phyloP scores from a whole-genome alignment of 2,329 filamentous ascomycete species.

The Pseudophaeomoniella oleicola region DNA sequence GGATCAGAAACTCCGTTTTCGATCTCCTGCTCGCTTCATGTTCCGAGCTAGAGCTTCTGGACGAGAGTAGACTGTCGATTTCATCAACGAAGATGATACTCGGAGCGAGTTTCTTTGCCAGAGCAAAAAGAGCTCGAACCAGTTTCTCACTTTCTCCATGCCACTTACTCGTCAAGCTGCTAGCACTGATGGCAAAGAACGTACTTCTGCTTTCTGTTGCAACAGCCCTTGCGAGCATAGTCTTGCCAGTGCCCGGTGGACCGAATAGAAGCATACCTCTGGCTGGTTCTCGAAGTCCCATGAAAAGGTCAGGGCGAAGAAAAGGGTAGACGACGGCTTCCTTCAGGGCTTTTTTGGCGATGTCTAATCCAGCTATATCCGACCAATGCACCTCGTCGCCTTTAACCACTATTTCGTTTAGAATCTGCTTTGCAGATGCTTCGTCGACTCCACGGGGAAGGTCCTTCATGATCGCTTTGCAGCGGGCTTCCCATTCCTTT shows the following conservation, averaged over 20 bases:
- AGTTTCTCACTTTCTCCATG: conserved; percentile 94
- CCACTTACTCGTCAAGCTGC: conserved; percentile 88
- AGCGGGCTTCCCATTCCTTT: conserved; percentile 45
- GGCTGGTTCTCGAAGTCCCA: conserved; percentile 85
- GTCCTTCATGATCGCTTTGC: conserved; percentile 55
- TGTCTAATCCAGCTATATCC: conserved; percentile 80
- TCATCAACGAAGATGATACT: conserved; percentile 98
- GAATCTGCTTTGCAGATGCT: conserved; percentile 71
- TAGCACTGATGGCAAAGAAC: conserved; percentile 94
- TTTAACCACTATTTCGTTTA: conserved; percentile 89
- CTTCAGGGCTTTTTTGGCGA: conserved; percentile 81
- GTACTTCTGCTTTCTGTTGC: conserved; percentile 90
- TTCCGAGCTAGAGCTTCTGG: conserved; percentile 62
- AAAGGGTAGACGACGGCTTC: conserved; percentile 97
- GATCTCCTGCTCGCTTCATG: conserved; percentile 87
- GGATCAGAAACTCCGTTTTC: conserved; percentile 95
- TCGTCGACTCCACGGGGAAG: conserved; percentile 72
- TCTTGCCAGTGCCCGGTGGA: conserved; percentile 95
- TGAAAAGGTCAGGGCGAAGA: conserved; percentile 85
- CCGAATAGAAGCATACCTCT: conserved; percentile 93
- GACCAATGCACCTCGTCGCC: conserved; percentile 92
- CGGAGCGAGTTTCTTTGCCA: conserved; percentile 80
- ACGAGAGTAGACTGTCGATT: conserved; percentile 84
- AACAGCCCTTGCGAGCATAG: conserved; percentile 88
- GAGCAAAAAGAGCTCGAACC: conserved; percentile 73